Evolutionary conservation across 1,284 basidiomycete genomes (phyloP).

Genomic region (Garcileccinum viscosum): DNA sequence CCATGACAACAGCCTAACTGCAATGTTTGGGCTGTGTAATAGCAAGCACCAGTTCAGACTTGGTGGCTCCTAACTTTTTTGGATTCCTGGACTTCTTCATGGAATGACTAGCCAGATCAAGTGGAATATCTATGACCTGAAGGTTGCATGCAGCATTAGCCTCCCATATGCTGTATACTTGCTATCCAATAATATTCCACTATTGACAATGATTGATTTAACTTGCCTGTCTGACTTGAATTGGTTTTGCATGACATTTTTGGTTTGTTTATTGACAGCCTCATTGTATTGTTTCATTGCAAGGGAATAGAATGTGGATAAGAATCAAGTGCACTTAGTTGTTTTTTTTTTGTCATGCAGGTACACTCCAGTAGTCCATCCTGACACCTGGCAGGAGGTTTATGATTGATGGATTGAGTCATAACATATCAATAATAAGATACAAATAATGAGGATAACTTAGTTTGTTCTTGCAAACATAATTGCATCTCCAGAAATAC

Average conservation of each 20-base stretch:
- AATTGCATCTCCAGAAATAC: slow-evolving; percentile 66
- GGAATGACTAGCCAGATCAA: slow-evolving; percentile 46
- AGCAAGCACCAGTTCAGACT: too few relatives aligned
- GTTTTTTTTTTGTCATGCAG: slow-evolving; percentile 45
- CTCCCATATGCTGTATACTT: slow-evolving; percentile 54
- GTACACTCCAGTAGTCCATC: slow-evolving; percentile 68
- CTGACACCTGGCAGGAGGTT: slow-evolving; percentile 59
- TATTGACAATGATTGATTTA: slow-evolving; percentile 26
- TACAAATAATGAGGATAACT: slow-evolving; percentile 75
- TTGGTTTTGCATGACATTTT: not conserved
- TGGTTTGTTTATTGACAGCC: slow-evolving; percentile 1
- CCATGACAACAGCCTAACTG: too few relatives aligned
- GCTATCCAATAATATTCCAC: slow-evolving; percentile 41
- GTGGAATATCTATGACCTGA: slow-evolving; percentile 44
- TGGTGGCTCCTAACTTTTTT: too few relatives aligned
- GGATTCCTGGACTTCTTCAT: slow-evolving; percentile 29
- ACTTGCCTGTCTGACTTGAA: not conserved
- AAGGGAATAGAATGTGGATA: slow-evolving; percentile 16
- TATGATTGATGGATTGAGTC: not conserved
- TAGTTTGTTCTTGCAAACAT: slow-evolving; percentile 78
- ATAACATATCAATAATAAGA: slow-evolving; percentile 63
- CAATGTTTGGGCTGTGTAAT: too few relatives aligned
- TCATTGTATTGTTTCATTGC: slow-evolving; percentile 13
- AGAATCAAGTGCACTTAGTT: slow-evolving; percentile 21
- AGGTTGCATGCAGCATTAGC: slow-evolving; percentile 50